Base-by-base conservation (phyloP, 441 rosid species). In the Euphorbia neoarborescens region DNA sequence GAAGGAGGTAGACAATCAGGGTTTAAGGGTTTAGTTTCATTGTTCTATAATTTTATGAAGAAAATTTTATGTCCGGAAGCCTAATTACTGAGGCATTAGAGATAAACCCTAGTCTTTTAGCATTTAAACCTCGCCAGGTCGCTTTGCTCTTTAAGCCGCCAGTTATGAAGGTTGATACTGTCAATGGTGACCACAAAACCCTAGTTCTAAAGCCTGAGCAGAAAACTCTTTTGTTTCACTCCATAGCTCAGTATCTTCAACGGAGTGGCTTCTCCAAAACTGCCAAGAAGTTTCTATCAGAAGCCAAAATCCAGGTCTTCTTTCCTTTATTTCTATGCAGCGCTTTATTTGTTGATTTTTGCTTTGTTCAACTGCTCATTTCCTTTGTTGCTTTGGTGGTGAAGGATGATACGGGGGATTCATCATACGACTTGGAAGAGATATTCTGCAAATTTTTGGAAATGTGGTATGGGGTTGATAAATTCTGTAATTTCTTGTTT, bases 281-380 rank as follows among this genome's bases (percentile, higher is more conserved):
- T 54, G 81, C 89, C 62, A 89, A 90, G 81, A 90, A 89, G 81
- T 73, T 94, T 61, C 83, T 78, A 8, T 81, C 89, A 19, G 96
- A 89, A 84, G 86, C 96, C 24, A 72, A 83, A 72, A 61, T 89
- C 74, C 81, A 87, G 97, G 97, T 87, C 62, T 42, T 14, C n/a
- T 12, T 38, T 25, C 15, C 13, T 35, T 15, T 65, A 10, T 66
- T 17, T 17, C 70, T n/a, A 3, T 30, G 1, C 30, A 1, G 0
- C 4, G 12, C 22, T 28, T 6, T 58, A 2, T 24, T 38, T 4
- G 20, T 14, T 44, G 17, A 5, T 63, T 65, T 2, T 17, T 30
- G 35, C 35, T 15, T 3, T 56, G 8, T 6, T 72, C 27, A 20
- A 14, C 37, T 48, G 28, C 1, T 6, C 11, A 58, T 58, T 48